These are phyloP conservation scores for Tetrahymena borealis DNA, from an alignment of 73 alveolate genomes.

Conservation along the genomic window DNA sequence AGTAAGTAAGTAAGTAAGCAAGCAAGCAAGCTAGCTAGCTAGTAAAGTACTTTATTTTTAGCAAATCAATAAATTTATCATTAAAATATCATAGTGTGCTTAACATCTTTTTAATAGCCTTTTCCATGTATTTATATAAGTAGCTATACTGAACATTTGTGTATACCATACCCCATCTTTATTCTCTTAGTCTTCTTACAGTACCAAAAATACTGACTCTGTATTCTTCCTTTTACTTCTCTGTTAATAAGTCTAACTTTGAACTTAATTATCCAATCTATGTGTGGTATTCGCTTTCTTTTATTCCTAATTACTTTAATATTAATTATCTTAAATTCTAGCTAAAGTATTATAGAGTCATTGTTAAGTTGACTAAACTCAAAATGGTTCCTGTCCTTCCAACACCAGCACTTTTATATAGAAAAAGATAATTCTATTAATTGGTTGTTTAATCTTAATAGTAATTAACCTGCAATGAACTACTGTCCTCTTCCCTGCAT, in stretches of 20 bases:
- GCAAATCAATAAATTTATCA: not conserved
- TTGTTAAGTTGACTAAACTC: conserved; percentile 14
- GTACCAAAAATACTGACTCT: conserved; percentile 73
- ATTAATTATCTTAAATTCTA: not conserved
- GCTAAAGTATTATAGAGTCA: not conserved
- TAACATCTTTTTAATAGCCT: conserved; percentile 32
- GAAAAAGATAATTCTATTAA: not conserved
- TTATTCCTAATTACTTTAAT: not conserved
- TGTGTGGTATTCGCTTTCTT: not conserved
- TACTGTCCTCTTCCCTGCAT: conserved; percentile 38
- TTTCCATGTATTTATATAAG: conserved; percentile 65
- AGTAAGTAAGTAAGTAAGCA: too few species aligned
- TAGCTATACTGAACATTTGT: conserved; percentile 71
- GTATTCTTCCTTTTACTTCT: conserved; percentile 23
- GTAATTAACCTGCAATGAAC: conserved; percentile 62
- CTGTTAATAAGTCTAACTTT: not conserved
- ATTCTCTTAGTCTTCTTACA: conserved; percentile 92
- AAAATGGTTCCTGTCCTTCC: conserved; percentile 89
- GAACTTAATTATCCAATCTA: not conserved
- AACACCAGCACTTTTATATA: conserved; percentile 58
- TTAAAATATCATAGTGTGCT: not conserved
- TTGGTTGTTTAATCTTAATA: too few species aligned
- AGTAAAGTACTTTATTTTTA: not conserved
- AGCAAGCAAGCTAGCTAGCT: too few species aligned
- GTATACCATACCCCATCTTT: conserved; percentile 89